A percentile compares a stretch with the other conserved stretches of the same genome.
phyloP scores from a whole-genome alignment of 2,329 filamentous ascomycete species.

The Aspergillus viridinutans region DNA sequence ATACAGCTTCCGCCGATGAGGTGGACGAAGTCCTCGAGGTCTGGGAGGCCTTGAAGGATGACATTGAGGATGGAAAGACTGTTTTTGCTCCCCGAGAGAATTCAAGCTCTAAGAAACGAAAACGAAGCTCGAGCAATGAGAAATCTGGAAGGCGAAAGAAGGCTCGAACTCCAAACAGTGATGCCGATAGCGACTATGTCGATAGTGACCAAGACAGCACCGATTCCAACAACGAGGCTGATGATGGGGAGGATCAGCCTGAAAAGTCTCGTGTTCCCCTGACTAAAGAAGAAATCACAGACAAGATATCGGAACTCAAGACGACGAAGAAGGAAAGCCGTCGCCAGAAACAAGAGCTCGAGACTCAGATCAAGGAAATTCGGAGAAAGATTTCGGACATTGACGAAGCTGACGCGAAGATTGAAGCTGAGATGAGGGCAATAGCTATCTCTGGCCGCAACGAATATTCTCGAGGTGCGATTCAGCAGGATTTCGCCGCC shows the following conservation, averaged over 20 bases:
- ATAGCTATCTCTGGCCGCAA: constrained; percentile 6
- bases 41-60: not conserved
- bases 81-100: not conserved
- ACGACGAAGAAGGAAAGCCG: not conserved
- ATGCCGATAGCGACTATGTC: not conserved
- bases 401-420: not conserved
- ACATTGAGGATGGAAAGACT: not conserved
- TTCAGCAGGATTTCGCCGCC: constrained; percentile 5
- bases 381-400: not conserved
- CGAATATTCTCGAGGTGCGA: constrained; percentile 1
- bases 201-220: not conserved
- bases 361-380: not conserved
- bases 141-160: not conserved
- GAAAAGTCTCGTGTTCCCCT: constrained; percentile 9
- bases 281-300: not conserved
- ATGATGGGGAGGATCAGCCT: not conserved
- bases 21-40: not conserved
- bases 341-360: not conserved
- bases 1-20: not conserved
- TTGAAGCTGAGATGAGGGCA: constrained; percentile 31
- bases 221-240: constrained; percentile 8
- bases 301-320: not conserved
- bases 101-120: not conserved
- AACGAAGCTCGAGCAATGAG: not conserved
- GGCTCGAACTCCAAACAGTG: not conserved